phyloP scores from a whole-genome alignment of 257 asterid species.

The Solanum clarkiae region DNA sequence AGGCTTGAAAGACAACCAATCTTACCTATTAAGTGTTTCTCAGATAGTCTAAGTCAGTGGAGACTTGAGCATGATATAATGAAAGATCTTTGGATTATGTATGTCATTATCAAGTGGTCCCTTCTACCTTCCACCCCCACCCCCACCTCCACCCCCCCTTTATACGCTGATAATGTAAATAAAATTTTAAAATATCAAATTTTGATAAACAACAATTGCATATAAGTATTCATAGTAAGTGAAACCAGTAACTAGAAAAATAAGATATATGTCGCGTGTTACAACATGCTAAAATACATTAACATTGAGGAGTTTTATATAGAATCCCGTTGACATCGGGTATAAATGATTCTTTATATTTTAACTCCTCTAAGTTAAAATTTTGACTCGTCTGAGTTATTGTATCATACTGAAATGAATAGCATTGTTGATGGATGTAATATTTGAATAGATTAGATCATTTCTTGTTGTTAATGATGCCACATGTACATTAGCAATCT shows the following conservation, averaged over 20 bases:
- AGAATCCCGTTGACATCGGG: background rate
- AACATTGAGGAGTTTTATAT: background rate
- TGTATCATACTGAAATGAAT: too few relatives aligned
- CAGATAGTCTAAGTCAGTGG: background rate
- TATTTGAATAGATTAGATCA: background rate
- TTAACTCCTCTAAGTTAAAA: background rate
- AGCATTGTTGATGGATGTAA: background rate
- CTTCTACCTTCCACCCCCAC: background rate
- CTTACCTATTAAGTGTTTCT: background rate
- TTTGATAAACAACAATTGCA: background rate
- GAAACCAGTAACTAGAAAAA: background rate
- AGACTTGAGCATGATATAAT: background rate
- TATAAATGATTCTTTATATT: background rate
- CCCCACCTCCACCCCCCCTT: background rate
- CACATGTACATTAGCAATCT: background rate
- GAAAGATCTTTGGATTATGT: background rate
- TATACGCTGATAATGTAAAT: background rate
- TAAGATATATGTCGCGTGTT: background rate
- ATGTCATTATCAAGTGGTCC: background rate
- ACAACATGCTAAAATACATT: background rate
- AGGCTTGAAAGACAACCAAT: background rate
- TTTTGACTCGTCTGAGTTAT: too few relatives aligned
- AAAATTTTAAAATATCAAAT: background rate
- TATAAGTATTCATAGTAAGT: background rate
- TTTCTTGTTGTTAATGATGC: background rate